Evolutionary conservation across 768 basidiomycete genomes (phyloP).

Genomic region (Lactarius indigo): DNA sequence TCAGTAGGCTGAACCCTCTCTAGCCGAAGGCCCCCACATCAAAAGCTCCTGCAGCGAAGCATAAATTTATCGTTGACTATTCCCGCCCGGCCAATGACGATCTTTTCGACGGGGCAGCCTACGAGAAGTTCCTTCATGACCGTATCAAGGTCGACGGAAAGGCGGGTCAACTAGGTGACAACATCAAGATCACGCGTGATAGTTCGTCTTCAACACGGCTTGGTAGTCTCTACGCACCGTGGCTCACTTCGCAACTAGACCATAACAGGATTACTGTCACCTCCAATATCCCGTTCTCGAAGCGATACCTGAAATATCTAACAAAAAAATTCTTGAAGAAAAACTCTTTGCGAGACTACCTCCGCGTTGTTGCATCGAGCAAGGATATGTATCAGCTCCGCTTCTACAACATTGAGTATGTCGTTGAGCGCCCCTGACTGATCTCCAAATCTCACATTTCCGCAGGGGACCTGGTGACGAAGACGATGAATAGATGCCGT

Average conservation of each 20-base stretch:
- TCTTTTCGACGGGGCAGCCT: conserved; percentile 60
- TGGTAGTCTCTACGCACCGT: neutral
- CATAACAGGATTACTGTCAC: conserved; percentile 82
- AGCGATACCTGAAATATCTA: conserved; percentile 96
- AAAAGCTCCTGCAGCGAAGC: conserved; percentile 54
- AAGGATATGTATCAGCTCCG: conserved; percentile 94
- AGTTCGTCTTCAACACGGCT: conserved; percentile 46
- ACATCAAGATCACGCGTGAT: conserved; percentile 81
- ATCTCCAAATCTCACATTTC: conserved; percentile 7
- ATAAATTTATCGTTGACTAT: conserved; percentile 85
- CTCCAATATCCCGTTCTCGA: conserved; percentile 87
- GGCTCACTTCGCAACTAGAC: conserved; percentile 40
- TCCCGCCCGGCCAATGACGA: conserved; percentile 70
- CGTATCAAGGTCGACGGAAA: conserved; percentile 93
- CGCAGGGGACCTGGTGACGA: conserved; percentile 47
- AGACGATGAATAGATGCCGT: conserved; percentile 47
- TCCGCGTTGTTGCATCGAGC: conserved; percentile 91
- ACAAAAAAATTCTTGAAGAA: conserved; percentile 99
- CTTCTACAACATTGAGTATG: conserved; percentile 92
- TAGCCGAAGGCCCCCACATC: conserved; percentile 59
- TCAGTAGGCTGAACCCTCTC: conserved; percentile 76
- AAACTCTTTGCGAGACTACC: conserved; percentile 93
- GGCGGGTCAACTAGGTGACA: conserved; percentile 88
- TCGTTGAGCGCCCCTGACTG: conserved; percentile 22
- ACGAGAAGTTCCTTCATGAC: conserved; percentile 90